Conservation (phyloP, 2,329 filamentous ascomycete species). For the Exophiala mesophila region DNA sequence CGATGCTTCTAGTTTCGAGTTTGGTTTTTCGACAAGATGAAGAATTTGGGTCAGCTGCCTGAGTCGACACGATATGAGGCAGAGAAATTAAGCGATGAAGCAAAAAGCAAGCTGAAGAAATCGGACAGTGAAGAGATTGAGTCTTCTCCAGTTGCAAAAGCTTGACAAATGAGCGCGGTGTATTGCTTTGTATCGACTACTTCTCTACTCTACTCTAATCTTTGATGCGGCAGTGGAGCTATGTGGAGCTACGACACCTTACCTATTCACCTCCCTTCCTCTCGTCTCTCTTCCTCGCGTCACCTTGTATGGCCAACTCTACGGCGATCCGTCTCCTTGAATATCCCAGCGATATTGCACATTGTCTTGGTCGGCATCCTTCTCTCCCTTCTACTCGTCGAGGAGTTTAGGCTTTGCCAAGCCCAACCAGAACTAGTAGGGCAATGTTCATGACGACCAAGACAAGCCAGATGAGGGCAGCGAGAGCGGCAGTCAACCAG, state of each 20-base stretch:
- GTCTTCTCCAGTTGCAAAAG: neutral
- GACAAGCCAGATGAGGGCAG: slow-evolving; percentile 63
- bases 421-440: slow-evolving; percentile 59
- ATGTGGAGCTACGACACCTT: too few species aligned
- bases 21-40: slow-evolving; percentile 23
- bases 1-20: slow-evolving; percentile 12
- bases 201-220: too few species aligned
- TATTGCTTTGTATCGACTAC: too few species aligned
- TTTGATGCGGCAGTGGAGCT: too few species aligned
- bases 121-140: neutral
- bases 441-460: slow-evolving; percentile 78
- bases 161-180: too few species aligned
- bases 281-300: too few species aligned
- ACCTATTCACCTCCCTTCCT: too few species aligned
- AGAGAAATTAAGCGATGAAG: slow-evolving; percentile 19
- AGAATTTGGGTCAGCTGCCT: slow-evolving; percentile 16
- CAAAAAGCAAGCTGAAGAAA: slow-evolving; percentile 13
- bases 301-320: too few species aligned
- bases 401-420: slow-evolving; percentile 48
- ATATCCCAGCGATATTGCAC: too few species aligned
- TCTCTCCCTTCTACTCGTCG: too few species aligned
- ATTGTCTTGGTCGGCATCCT: too few species aligned
- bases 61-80: slow-evolving; percentile 18
- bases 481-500: slow-evolving; percentile 58
- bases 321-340: too few species aligned